Evolutionary conservation across 768 basidiomycete genomes (phyloP).

Genomic region (Lyophyllum atratum): DNA sequence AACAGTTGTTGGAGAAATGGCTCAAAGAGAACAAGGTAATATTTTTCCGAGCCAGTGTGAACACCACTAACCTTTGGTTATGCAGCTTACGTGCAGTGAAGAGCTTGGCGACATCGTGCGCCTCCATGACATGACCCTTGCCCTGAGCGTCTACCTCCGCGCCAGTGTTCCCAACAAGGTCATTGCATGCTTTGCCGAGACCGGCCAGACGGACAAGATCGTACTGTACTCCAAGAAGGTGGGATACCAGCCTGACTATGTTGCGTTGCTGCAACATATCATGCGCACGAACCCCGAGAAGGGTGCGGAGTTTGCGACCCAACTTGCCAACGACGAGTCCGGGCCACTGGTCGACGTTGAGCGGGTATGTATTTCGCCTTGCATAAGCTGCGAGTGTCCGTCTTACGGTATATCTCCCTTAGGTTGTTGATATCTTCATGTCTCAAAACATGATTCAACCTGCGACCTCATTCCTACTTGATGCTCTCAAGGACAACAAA

Average conservation of each 20-base stretch:
- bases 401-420: not conserved
- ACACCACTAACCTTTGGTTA: not conserved
- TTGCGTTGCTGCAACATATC: constrained; percentile 89
- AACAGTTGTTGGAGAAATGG: constrained; percentile 98
- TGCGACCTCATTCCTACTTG: constrained; percentile 95
- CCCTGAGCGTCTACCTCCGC: constrained; percentile 94
- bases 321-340: constrained; percentile 89
- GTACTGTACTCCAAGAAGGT: constrained; percentile 98
- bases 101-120: constrained; percentile 98
- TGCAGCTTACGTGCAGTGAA: constrained; percentile 94
- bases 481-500: constrained; percentile 97
- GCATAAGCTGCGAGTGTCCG: constrained; percentile 2
- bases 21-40: constrained; percentile 97
- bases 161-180: constrained; percentile 99
- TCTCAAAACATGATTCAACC: constrained; percentile 99
- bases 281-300: constrained; percentile 97
- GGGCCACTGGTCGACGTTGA: constrained; percentile 95
- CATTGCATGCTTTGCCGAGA: constrained; percentile 98
- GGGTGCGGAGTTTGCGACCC: constrained; percentile 96
- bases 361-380: constrained; percentile 49
- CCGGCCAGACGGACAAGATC: constrained; percentile 98
- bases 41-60: not conserved
- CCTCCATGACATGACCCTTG: constrained; percentile 93
- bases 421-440: constrained; percentile 99
- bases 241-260: constrained; percentile 90